These are phyloP conservation scores for Saccharomycopsis schoenii DNA, from an alignment of 805 yeast species.

Conservation along the genomic window DNA sequence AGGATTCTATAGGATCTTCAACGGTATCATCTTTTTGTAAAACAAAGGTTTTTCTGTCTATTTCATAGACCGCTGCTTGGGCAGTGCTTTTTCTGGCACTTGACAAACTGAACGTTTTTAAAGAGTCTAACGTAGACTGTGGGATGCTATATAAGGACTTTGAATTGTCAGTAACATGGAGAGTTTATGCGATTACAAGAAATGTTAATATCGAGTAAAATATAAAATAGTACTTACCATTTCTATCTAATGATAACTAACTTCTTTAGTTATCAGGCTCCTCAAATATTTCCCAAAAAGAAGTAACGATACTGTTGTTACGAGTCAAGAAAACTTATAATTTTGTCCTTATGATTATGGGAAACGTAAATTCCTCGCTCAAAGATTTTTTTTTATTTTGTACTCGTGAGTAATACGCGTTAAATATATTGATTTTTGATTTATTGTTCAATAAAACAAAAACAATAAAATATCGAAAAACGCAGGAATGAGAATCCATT, in stretches of 20 bases:
- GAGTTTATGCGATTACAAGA: neutral
- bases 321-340: neutral
- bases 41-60: slow-evolving; percentile 46
- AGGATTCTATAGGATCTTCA: slow-evolving; percentile 34
- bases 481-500: neutral
- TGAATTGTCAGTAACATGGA: neutral
- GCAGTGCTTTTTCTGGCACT: slow-evolving; percentile 54
- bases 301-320: no score
- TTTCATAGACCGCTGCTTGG: slow-evolving; percentile 49
- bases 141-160: slow-evolving; percentile 52
- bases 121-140: slow-evolving; percentile 45
- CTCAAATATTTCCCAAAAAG: neutral
- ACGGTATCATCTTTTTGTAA: slow-evolving; percentile 38
- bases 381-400: neutral
- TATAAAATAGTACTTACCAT: neutral
- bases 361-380: neutral
- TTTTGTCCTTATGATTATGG: neutral
- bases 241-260: neutral
- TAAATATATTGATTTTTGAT: neutral
- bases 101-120: slow-evolving; percentile 64
- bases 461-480: neutral
- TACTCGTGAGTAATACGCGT: neutral
- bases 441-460: neutral
- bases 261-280: no score
- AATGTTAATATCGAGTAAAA: neutral